Evolutionary conservation across 75 land plant genomes (phyloP).

Genomic region (Picea glauca): DNA sequence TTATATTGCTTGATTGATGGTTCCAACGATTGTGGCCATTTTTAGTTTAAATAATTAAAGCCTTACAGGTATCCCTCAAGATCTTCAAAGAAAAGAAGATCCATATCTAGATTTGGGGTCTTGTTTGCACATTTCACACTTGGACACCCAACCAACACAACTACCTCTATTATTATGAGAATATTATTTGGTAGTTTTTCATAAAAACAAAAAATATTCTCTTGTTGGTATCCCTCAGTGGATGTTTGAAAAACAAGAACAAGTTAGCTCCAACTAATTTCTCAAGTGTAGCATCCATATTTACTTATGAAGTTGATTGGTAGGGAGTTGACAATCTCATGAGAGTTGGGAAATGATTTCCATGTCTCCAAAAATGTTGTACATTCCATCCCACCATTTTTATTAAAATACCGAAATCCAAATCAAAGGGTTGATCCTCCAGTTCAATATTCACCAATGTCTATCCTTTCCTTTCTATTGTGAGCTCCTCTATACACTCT

Average conservation of each 20-base stretch:
- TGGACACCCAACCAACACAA: constrained; percentile 50
- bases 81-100: constrained; percentile 89
- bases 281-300: constrained; percentile 69
- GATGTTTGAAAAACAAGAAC: constrained; percentile 85
- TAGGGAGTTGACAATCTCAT: constrained; percentile 76
- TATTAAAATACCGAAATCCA: no score
- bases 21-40: no score
- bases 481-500: no score
- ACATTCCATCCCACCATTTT: no score
- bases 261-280: constrained; percentile 69
- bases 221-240: constrained; percentile 83
- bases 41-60: no score
- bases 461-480: no score
- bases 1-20: no score
- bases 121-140: constrained; percentile 95
- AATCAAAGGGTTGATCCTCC: no score
- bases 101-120: constrained; percentile 90
- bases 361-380: constrained; percentile 59
- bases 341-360: constrained; percentile 96
- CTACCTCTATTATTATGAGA: constrained; percentile 85
- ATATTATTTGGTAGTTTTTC: constrained; percentile 65
- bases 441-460: no score
- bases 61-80: constrained; percentile 28
- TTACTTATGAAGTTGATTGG: constrained; percentile 54
- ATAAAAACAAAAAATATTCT: constrained; percentile 73